Evolutionary conservation across 306 rosid species (phyloP).

Genomic region (Myrica gale): DNA sequence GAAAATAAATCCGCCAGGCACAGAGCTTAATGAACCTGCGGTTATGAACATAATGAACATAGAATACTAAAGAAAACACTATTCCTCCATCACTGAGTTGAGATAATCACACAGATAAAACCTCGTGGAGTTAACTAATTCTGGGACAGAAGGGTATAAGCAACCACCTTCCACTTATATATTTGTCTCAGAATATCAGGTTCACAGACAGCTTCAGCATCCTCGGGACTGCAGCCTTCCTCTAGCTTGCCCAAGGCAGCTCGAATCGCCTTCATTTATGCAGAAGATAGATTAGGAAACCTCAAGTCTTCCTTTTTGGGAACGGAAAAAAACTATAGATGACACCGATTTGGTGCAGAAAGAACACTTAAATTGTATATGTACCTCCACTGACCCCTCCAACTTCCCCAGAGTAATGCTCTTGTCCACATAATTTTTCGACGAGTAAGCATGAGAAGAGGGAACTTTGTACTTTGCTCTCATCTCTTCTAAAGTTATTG

Average conservation of each 20-base stretch:
- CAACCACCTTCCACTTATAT: conserved; percentile 79
- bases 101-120: conserved; percentile 20
- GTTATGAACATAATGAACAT: neutral
- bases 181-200: conserved; percentile 62
- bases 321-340: conserved; percentile 1
- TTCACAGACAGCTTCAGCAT: conserved; percentile 75
- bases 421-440: conserved; percentile 55
- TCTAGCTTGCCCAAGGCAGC: conserved; percentile 69
- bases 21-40: neutral
- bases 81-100: neutral
- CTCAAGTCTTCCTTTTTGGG: neutral
- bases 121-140: neutral
- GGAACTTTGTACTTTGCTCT: conserved; percentile 51
- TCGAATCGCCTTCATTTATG: conserved; percentile 63
- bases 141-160: conserved; percentile 18
- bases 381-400: conserved; percentile 81
- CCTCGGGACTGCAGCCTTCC: conserved; percentile 56
- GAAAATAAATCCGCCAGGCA: neutral
- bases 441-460: conserved; percentile 48
- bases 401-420: conserved; percentile 74
- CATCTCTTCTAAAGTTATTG: conserved; percentile 59
- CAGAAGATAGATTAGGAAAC: conserved; percentile 1
- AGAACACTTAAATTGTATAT: conserved; percentile 12
- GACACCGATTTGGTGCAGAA: neutral
- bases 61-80: neutral